These are phyloP conservation scores for Kodamaea suecica DNA, from an alignment of 1,139 yeast species.

Conservation along the genomic window DNA sequence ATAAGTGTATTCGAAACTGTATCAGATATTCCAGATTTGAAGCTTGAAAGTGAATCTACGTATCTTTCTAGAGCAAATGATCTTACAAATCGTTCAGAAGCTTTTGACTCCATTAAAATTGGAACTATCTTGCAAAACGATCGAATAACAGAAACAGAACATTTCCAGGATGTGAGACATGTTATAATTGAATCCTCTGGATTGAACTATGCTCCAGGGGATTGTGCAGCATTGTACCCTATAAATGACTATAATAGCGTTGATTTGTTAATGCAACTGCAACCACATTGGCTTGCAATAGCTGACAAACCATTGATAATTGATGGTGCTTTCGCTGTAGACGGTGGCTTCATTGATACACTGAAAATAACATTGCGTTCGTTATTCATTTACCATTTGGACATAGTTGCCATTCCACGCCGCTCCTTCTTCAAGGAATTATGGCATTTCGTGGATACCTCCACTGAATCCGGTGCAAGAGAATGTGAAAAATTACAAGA, in stretches of 20 bases:
- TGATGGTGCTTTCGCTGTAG: constrained; percentile 28
- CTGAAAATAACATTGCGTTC: constrained; percentile 58
- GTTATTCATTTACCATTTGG: constrained; percentile 76
- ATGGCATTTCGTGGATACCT: constrained; percentile 70
- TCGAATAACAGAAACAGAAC: constrained; percentile 64
- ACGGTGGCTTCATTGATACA: constrained; percentile 59
- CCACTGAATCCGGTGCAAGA: constrained; percentile 43
- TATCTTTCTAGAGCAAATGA: constrained; percentile 8
- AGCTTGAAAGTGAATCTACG: not conserved
- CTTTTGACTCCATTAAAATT: constrained; percentile 8
- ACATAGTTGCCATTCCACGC: constrained; percentile 78
- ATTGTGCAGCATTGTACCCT: constrained; percentile 75
- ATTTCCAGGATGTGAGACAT: constrained; percentile 88
- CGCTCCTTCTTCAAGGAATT: constrained; percentile 69
- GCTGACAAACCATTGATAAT: constrained; percentile 57
- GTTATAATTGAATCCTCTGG: constrained; percentile 39
- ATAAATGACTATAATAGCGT: constrained; percentile 65
- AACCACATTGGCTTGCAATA: constrained; percentile 62
- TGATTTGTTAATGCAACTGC: constrained; percentile 60
- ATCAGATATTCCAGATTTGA: constrained; percentile 1
- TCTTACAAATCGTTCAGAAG: too few species aligned
- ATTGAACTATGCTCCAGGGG: constrained; percentile 66
- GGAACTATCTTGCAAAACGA: constrained; percentile 50
- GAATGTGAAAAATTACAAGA: constrained; percentile 76
- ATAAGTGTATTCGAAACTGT: not conserved